These are phyloP conservation scores for Blastocrithidia nonstop DNA, from an alignment of 208 protist genomes.

Conservation along the genomic window DNA sequence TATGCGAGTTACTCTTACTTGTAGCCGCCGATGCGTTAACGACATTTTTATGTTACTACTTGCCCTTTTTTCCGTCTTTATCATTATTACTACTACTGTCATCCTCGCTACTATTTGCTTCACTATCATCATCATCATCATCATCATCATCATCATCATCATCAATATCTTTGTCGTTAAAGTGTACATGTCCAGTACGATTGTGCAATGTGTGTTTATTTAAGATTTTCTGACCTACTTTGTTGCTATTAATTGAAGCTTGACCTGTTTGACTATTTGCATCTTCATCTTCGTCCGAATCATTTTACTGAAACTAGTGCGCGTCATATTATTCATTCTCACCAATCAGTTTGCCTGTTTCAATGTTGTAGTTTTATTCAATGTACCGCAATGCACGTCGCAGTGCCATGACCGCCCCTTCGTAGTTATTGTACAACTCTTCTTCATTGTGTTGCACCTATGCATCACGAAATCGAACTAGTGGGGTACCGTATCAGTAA, in stretches of 20 bases:
- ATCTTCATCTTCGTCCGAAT: constrained; percentile 8
- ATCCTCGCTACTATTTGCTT: background rate
- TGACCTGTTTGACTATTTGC: no score
- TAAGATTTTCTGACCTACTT: no score
- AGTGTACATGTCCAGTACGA: no score
- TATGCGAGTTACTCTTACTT: no score
- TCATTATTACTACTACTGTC: background rate
- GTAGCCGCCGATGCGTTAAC: no score
- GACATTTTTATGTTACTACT: no score
- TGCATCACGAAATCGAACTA: constrained; percentile 28
- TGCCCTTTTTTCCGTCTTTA: no score
- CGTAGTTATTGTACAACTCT: constrained; percentile 24
- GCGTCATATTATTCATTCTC: no score
- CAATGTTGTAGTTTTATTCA: constrained; percentile 70
- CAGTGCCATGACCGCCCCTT: constrained; percentile 45
- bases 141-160: constrained; percentile 3
- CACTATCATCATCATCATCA: constrained; percentile 4
- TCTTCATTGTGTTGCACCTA: constrained; percentile 19
- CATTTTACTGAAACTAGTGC: no score
- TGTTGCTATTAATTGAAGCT: no score
- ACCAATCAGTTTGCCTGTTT: constrained; percentile 24
- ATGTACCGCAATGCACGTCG: constrained; percentile 77
- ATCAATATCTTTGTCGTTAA: background rate
- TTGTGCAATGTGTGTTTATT: no score
- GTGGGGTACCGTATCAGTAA: constrained; percentile 48